Conservation (phyloP, 2,329 filamentous ascomycete species). For the Didymella arachidicola region DNA sequence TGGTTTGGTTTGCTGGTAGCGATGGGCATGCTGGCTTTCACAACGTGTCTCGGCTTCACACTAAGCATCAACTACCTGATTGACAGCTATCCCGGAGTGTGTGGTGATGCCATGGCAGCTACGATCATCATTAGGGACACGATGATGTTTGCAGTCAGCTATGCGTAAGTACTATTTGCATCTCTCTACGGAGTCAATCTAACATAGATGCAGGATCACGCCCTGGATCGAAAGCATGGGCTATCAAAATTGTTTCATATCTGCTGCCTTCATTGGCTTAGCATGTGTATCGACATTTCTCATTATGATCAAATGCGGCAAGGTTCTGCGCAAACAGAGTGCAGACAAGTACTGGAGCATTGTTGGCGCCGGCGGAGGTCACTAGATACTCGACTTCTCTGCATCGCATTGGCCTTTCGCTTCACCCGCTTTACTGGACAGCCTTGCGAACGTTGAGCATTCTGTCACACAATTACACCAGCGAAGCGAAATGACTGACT, state of each 20-base stretch:
- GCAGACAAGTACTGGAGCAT: slow-evolving; percentile 49
- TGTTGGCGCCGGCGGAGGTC: slow-evolving; percentile 17
- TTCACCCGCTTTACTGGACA: too few species aligned
- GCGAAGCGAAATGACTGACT: too few species aligned
- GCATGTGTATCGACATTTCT: slow-evolving; percentile 52
- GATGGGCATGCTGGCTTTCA: slow-evolving; percentile 50
- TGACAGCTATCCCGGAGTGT: slow-evolving; percentile 58
- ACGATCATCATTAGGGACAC: slow-evolving; percentile 61
- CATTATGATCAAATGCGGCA: slow-evolving; percentile 60
- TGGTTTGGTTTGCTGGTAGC: slow-evolving; percentile 60
- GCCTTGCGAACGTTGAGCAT: too few species aligned
- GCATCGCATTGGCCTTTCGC: too few species aligned
- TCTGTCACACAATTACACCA: too few species aligned
- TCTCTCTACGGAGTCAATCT: background rate
- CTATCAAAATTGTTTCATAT: slow-evolving; percentile 54
- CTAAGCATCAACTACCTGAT: slow-evolving; percentile 58
- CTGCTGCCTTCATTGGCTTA: slow-evolving; percentile 54
- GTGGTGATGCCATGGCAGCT: slow-evolving; percentile 59
- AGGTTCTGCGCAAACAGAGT: slow-evolving; percentile 42
- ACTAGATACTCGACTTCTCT: background rate
- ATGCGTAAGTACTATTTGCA: slow-evolving; percentile 49
- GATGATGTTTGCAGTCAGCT: slow-evolving; percentile 60
- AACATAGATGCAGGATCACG: slow-evolving; percentile 41
- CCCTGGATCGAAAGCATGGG: slow-evolving; percentile 56
- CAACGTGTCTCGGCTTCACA: slow-evolving; percentile 51